These are phyloP conservation scores for Anisodus tanguticus DNA, from an alignment of 257 asterid genomes.

Conservation along the genomic window DNA sequence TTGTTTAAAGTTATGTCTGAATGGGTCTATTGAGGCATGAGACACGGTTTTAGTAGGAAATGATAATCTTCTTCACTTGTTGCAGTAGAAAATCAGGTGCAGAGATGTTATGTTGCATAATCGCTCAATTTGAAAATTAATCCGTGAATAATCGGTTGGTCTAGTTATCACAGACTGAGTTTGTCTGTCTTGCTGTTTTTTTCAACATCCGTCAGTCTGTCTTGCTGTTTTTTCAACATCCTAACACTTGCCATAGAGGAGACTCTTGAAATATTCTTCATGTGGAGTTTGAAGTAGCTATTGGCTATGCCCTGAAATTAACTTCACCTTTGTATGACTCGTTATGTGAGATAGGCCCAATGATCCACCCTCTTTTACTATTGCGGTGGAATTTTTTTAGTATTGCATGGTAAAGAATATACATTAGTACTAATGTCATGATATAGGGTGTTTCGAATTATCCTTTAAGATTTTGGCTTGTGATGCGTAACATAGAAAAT, in stretches of 20 bases:
- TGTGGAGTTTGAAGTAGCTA: background rate
- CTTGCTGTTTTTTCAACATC: background rate
- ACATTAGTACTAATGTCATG: background rate
- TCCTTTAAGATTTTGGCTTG: background rate
- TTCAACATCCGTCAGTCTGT: background rate
- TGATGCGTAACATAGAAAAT: background rate
- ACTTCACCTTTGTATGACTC: background rate
- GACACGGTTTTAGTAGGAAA: constrained; percentile 13
- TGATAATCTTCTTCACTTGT: background rate
- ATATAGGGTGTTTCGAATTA: background rate
- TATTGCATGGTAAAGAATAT: constrained; percentile 22
- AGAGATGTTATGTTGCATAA: constrained; percentile 3
- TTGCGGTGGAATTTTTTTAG: constrained; percentile 1
- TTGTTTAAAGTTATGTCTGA: background rate
- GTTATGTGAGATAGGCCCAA: background rate
- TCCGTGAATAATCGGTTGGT: background rate
- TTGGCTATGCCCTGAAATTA: background rate
- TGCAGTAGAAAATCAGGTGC: constrained; percentile 21
- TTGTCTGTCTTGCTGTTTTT: background rate
- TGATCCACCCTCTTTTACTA: background rate
- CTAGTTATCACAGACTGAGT: background rate
- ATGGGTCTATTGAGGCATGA: constrained; percentile 1
- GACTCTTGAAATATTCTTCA: constrained; percentile 1
- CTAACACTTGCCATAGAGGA: background rate
- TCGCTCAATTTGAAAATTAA: background rate